Evolutionary conservation across 208 protist genomes (phyloP).

Genomic region (Leishmania tropica): DNA sequence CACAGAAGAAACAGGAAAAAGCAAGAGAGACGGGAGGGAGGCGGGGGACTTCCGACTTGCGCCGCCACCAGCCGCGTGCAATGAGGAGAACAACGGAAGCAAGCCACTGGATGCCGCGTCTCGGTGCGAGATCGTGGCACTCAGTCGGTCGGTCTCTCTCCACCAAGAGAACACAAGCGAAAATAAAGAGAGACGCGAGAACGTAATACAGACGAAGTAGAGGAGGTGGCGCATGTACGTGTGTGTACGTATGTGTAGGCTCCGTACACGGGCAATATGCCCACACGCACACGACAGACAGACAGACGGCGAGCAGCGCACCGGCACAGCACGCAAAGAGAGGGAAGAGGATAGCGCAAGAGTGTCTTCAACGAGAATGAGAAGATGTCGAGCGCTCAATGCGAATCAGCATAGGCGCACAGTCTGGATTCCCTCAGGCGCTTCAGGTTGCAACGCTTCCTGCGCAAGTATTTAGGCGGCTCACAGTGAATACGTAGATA

Average conservation of each 20-base stretch:
- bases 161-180: neutral
- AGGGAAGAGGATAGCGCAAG: neutral
- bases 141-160: too few species aligned
- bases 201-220: neutral
- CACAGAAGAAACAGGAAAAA: neutral
- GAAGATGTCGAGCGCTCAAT: neutral
- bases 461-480: neutral
- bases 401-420: neutral
- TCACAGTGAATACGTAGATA: neutral
- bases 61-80: too few species aligned
- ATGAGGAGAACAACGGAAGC: too few species aligned
- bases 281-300: neutral
- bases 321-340: neutral
- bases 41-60: too few species aligned
- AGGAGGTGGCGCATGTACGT: neutral
- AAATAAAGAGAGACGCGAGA: slow-evolving; percentile 8
- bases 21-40: neutral
- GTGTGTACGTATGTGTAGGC: neutral
- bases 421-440: neutral
- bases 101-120: too few species aligned
- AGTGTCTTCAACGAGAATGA: neutral
- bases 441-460: neutral
- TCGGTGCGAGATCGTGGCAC: too few species aligned
- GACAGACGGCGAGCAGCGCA: neutral
- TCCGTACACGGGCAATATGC: neutral